Evolutionary conservation across 805 yeast genomes (phyloP), one percentile per base, ranked within the genome.

Genomic region (Millerozyma miso): DNA sequence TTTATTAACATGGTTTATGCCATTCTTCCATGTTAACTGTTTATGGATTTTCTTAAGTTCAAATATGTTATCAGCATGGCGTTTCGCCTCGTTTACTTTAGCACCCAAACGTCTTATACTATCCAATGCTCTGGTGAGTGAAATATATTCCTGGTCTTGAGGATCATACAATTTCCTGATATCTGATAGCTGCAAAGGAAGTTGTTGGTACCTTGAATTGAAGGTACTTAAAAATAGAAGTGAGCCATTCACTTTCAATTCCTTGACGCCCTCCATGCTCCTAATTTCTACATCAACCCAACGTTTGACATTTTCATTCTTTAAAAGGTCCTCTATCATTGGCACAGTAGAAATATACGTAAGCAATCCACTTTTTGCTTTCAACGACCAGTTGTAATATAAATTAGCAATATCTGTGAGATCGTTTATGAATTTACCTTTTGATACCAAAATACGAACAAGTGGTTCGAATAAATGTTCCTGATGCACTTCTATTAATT

Each of bases 341-440:
- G 84, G 85, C 63, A 80, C 71, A 4, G 76, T 66, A 32, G 74
- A 76, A 32, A 88, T 84, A 52, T 85, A 85, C 32, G 65, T 67
- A 16, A 80, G 49, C 40, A 85, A 80, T 0, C 80, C 70, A 1
- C 66, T 66, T 17, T 71, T 64, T 0, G 87, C 88, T 16, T 67
- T 71, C 20, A 65, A 64, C 1, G 82, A 70, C 95, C 95, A 88
- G 15, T 74, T 73, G 23, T 71, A 59, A 48, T 85, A 78, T 8
- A 85, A 70, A 37, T 79, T 80, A 3, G 85, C 85, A 13, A 86
- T 72, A 7, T 58, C 67, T 1, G 41, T 47, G 19, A 71, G 37
- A 6, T 79, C 79, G 31, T 71, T 74, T 12, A 88, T 76, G 44
- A 79, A 82, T 39, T 82, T 84, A 0, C 91, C 90, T 43, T 81